These are phyloP conservation scores for Pharus latifolius DNA, from an alignment of 176 grass and related monocot species.

Conservation along the genomic window DNA sequence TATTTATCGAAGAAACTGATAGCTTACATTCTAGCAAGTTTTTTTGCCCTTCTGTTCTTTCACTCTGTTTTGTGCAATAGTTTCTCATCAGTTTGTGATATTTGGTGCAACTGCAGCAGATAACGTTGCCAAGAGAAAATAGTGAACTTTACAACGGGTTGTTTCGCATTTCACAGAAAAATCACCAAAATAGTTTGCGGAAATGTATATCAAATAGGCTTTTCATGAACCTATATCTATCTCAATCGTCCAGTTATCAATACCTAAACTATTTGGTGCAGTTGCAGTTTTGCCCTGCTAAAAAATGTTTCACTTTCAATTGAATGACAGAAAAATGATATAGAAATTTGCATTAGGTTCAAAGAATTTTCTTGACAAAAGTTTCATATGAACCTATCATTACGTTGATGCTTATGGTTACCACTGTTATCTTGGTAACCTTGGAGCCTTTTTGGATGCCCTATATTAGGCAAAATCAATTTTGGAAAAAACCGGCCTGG, in stretches of 20 bases:
- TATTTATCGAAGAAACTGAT: conserved; percentile 32
- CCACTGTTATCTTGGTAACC: too few species aligned
- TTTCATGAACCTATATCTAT: neutral
- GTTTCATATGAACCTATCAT: too few species aligned
- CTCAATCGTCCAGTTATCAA: neutral
- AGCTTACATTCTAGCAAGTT: conserved; percentile 3
- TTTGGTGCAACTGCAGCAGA: neutral
- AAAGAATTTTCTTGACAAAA: too few species aligned
- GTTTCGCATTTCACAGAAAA: neutral
- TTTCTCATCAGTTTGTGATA: neutral
- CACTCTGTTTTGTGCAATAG: neutral
- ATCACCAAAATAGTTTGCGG: neutral
- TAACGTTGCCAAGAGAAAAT: neutral
- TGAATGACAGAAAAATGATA: too few species aligned
- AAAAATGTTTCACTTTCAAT: too few species aligned
- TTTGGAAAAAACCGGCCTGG: neutral
- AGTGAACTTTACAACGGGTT: neutral
- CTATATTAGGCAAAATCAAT: neutral
- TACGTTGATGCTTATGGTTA: too few species aligned
- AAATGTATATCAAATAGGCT: neutral
- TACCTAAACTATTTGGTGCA: too few species aligned
- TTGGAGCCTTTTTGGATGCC: neutral
- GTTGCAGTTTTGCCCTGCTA: too few species aligned
- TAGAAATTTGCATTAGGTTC: too few species aligned
- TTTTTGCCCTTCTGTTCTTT: neutral